Evolutionary conservation across 2,329 filamentous ascomycete genomes (phyloP), one percentile per base, ranked within the genome.

Genomic region (Ceratocystiopsis sp.): DNA sequence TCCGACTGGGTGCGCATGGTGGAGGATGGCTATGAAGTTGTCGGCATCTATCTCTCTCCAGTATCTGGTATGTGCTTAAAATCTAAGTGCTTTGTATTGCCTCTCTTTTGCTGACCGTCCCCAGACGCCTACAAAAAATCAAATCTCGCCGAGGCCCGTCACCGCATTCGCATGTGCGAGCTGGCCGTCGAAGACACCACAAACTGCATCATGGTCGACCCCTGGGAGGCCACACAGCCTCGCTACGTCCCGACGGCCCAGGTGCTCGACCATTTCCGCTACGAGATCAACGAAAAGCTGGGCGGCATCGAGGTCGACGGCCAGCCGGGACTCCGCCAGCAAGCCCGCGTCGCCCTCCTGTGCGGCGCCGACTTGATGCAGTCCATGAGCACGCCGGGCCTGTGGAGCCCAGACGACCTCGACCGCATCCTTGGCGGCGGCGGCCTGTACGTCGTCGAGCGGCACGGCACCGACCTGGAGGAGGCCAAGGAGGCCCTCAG

Each of bases 231-330:
- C 14, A 45, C 18, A 3, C 50, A 93, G 62, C 74, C 79, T 54
- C 71, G 82, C 51, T 96, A 94, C 57, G 79, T 85, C 48, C 85
- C 86, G 15, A 96, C 89, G 1, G 89, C 87, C 35, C 74, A 81
- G 52, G 87, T 94, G 36, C 68, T 95, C 40, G 85, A 93, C 55
- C 89, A 95, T 61, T 91, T 95, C 53, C 78, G 93, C 51, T 65
- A 89, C 56, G 85, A 95, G 59, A 84, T 95, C 57, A 94, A 95
- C 57, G 71, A 74, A 19, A 73, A 84, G 38, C 66, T 78, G 29
- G 78, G 80, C 35, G 87, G 87, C 8, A 74, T 91, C 11, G 35
- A 36, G 35, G 16, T 7, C 3, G 35, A n/a, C 35, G n/a, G 35
- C 35, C n/a, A n/a, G n/a, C 14, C n/a, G 3, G 16, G 35, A 15